Base-by-base conservation (phyloP, 2,329 filamentous ascomycete genomes). In the Magnaporthiopsis rhizophila region DNA sequence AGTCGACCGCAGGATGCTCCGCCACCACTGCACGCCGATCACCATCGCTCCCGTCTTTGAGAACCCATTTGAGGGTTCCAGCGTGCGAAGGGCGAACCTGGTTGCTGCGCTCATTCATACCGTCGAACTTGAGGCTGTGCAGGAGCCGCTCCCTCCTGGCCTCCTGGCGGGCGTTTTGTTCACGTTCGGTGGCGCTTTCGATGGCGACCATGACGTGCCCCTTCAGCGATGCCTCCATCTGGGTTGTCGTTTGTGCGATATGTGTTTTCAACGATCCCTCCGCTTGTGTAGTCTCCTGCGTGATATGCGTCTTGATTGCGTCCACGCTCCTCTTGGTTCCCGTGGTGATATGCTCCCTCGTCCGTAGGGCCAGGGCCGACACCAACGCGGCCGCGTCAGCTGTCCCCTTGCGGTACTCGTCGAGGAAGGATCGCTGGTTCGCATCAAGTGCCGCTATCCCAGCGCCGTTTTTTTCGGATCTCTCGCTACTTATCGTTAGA, bases 101-200 rank as follows among this genome's bases (percentile, higher is more conserved):
- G 15, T 65, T 68, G 36, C 62, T 62, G 13, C 68, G 64, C 32
- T 65, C 67, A 34, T 69, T 68, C 65, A 68, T 68, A 3, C 13
- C 18, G 12, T 61, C 56, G 57, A 66, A 65, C 53, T 58, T 65
- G 13, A 69, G 61, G 57, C 68, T 67, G 28, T 21, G 56, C 15
- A 68, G 58, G 2, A 69, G 32, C 30, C 26, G 61, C 26, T 67
- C 24, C 18, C 57, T 61, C 34, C 62, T 59, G 24, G 50, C 36
- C 34, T 58, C n/a, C 21, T 30, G 7, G 59, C 21, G 12, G 13
- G 45, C 24, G 15, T 53, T 12, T 7, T 53, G 2, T 18, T 59
- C 7, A 0, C 28, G 58, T n/a, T 32, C 26, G 32, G 12, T 4
- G 4, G 18, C 28, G 21, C 34, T 34, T 11, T n/a, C 8, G 3